Evolutionary conservation across 2,329 filamentous ascomycete genomes (phyloP).

Genomic region (Incumbomyces lentus): DNA sequence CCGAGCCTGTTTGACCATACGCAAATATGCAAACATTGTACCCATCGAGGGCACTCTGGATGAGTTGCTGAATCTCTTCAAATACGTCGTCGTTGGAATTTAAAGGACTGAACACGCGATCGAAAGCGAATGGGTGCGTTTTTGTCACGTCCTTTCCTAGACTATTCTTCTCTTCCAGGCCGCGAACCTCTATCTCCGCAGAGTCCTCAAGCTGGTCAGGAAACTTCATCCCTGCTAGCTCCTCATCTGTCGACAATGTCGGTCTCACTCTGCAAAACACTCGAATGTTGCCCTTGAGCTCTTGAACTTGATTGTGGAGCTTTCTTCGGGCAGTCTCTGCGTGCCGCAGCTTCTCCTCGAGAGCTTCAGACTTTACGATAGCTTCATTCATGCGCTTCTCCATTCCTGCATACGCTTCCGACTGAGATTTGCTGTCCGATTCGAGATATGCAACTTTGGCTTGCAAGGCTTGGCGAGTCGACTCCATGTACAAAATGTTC

Average conservation of each 20-base stretch:
- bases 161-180: constrained; percentile 73
- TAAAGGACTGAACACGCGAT: constrained; percentile 74
- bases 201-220: constrained; percentile 67
- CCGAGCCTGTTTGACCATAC: constrained; percentile 93
- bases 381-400: constrained; percentile 73
- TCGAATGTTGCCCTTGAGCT: constrained; percentile 94
- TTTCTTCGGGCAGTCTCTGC: constrained; percentile 86
- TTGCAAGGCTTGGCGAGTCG: constrained; percentile 62
- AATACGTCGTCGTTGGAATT: constrained; percentile 80
- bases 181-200: constrained; percentile 74
- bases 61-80: constrained; percentile 89
- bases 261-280: constrained; percentile 96
- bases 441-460: constrained; percentile 83
- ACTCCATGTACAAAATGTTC: constrained; percentile 59
- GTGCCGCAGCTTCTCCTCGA: constrained; percentile 72
- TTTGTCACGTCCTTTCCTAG: constrained; percentile 67
- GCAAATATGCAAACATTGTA: constrained; percentile 99
- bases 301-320: constrained; percentile 94
- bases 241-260: constrained; percentile 49
- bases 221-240: constrained; percentile 64
- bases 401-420: constrained; percentile 71
- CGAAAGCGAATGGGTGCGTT: constrained; percentile 78
- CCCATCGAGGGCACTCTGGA: constrained; percentile 90
- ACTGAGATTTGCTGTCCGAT: constrained; percentile 80
- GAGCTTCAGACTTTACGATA: constrained; percentile 55